Evolutionary conservation across 345 rosid genomes (phyloP), one percentile per base, ranked within the genome.

Genomic region (Salix brachista): DNA sequence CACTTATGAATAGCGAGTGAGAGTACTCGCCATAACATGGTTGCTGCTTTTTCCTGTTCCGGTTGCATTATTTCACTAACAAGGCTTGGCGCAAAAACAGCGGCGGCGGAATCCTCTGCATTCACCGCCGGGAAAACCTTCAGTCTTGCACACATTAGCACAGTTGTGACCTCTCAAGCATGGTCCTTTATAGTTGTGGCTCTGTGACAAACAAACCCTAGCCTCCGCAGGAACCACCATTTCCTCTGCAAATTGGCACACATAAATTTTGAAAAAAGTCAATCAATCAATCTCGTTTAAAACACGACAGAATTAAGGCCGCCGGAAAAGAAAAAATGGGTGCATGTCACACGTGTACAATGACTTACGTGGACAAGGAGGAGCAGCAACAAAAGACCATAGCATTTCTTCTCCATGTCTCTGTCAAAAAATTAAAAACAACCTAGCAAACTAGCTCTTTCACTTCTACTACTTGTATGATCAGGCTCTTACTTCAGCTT

Each of bases 21-120:
- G 44, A 9, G 44, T 34, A 41, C 44, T 41, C 0, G 44, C 44
- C 12, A 41, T 41, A 11, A 9, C 44, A 41, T 9, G 12, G 44
- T 9, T 41, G 44, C 44, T 41, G 44, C 2, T n/a, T n/a, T n/a
- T 41, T 41, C 0, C 2, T 37, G 2, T 2, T 11, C 42, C 0
- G 3, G 42, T 41, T 9, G 44, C 44, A 2, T 9, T 9, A 39
- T 8, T 39, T 41, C 0, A 41, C 44, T 41, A 85, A 26, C 88
- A 85, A 41, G 18, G 65, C 76, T 64, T 80, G 30, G 84, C 77
- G 78, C 88, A 85, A 77, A 81, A 83, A 78, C 88, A 83, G 61
- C 79, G 81, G 70, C 64, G 81, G 32, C 78, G 81, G 73, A 80
- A 66, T 14, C 84, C 86, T 32, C 69, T 74, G 81, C 88, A 83